Evolutionary conservation across 192 early-diverging fungal species (phyloP), one percentile per base, ranked within the genome.

Genomic region (Pilaira anomala): DNA sequence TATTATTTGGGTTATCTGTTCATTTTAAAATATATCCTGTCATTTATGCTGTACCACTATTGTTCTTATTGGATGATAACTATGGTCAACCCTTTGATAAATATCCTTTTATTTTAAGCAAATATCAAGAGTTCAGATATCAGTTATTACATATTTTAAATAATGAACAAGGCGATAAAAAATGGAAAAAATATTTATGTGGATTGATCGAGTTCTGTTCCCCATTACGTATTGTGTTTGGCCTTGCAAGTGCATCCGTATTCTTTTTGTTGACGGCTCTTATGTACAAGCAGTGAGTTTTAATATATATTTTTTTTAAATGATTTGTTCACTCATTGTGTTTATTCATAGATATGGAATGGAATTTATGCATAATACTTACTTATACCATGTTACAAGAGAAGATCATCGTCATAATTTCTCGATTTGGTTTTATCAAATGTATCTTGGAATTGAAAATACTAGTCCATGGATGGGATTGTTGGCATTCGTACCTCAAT

Each of bases 401-500:
- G 93, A 93, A 73, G 97, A 99, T 75, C 97, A 97, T 64, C 89
- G 97, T 3, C 97, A 99, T 79, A 99, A 99, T 78, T 99, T 97
- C 72, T 97, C 96, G 1, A 69, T 91, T 46, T 99, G 95, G 85
- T 99, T 96, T 62, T 93, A 97, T 64, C 87, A 93, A 41, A 91
- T 99, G 30, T 99, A 98, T 59, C 78, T 99, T 24, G 81, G 79
- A 0, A 87, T 88, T 64, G 70, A 68, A 0, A 75, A 80, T 11
- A 71, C 80, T 3, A 70, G 71, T 25, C 80, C 76, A 19, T 69
- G 77, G 24, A 71, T 90, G 48, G 79, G 87, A 11, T 74, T 97
- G 6, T 21, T 91, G 28, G 83, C 92, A 2, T 97, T 98, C 69
- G 25, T 93, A 33, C 94, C 97, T 2, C 97, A 99, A 68, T 68